Evolutionary conservation across 768 basidiomycete species (phyloP), one percentile per base, ranked within the genome.

Genomic region (Exidia glandulosa): DNA sequence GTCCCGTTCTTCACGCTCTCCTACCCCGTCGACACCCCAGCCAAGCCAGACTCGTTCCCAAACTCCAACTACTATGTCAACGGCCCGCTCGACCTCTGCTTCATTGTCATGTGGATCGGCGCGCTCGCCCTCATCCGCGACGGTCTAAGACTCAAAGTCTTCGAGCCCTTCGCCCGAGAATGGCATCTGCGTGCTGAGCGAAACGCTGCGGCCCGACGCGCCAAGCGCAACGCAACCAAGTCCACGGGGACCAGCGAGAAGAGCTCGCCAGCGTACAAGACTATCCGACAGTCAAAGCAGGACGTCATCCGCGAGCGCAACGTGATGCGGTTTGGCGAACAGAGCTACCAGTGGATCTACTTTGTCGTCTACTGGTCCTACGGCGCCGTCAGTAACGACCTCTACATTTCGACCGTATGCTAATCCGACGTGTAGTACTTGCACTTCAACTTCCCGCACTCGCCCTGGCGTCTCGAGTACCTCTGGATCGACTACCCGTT

Each of bases 241-340:
- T n/a, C n/a, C n/a, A n/a, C n/a, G n/a, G n/a, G n/a, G n/a, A n/a
- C n/a, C n/a, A n/a, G 25, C 23, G 32, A 54, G 56, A 32, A 59
- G 36, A 4, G 33, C 54, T 33, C 32, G 7, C 5, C 25, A 57
- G 41, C 50, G 59, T 13, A 59, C 59, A 12, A 58, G 36, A 31
- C 52, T 68, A n/a, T n/a, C n/a, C n/a, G 19, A 37, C 19, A 37
- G 10, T 9, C 66, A 63, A 80, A 76, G 64, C 84, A 89, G 66
- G 74, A 79, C 23, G 82, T 78, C 57, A 80, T 77, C 64, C 75
- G 89, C 61, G 82, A 86, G 61, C 78, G 87, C 67, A 85, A 83
- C 62, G 85, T 93, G 45, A 70, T 89, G 50, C 79, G 96, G 66
- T 98, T 98, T 68, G 90, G 92, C 2, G 96, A 99, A 71, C 96